Base-by-base conservation (phyloP, 129 eudicot genomes). In the Arctium lappa region DNA sequence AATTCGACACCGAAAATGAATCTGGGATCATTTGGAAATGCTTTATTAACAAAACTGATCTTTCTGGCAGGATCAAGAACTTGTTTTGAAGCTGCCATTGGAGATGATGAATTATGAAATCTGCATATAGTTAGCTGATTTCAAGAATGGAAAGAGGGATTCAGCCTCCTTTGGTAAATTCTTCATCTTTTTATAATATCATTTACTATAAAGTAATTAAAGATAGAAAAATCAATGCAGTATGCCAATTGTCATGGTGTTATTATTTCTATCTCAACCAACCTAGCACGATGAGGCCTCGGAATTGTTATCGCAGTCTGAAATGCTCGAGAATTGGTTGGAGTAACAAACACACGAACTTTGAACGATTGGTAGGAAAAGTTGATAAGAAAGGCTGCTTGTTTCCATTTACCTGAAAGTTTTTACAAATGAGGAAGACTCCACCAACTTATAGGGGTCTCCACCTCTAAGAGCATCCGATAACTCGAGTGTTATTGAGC, bases 81-180 rank as follows among this genome's bases (percentile, higher is more conserved):
- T 33, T 73, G 83, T 81, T 81, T 84, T 77, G 72, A 78, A 75
- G 87, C 79, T 85, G 69, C 80, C 66, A 74, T 62, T 82, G 80
- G 56, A 48, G 77, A 71, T 44, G 82, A 69, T 74, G 79, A 79
- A 10, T 75, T 42, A 72, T 80, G 85, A 71, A 75, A 40, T 83
- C 71, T 32, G 69, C 71, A 77, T 65, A 73, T 78, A 85, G 62
- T 60, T 81, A 13, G 46, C 36, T 65, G 79, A 86, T 38, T 34
- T 72, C 86, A 81, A 82, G 63, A 78, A 89, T 88, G 92, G 94
- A 92, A 68, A 85, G 94, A 89, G 80, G 89, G 85, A 88, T 90
- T 87, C 97, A 92, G 84, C 95, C 95, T 85, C 97, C 97, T 60
- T 81, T 92, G 97, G 97, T 92, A 91, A 89, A 12, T 74, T 81